Conservation (phyloP, 2,329 filamentous ascomycete species). For the Paracorniculantispora psalliotae region DNA sequence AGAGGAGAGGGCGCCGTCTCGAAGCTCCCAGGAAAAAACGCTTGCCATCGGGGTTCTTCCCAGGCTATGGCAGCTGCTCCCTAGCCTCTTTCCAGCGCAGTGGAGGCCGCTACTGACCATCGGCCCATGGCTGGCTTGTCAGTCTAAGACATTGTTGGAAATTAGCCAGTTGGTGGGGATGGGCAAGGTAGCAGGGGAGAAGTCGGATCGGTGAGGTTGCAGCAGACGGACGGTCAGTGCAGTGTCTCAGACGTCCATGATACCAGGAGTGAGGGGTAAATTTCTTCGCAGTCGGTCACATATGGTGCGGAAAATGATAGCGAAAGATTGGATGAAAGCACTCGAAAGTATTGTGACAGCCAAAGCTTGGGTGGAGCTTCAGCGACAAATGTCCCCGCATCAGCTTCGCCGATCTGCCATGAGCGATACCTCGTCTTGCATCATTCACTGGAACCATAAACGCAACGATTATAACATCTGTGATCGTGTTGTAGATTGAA, state of each 20-base stretch:
- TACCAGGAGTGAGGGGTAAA: not conserved
- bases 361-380: not conserved
- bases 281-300: too few relatives aligned
- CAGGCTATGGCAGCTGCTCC: not conserved
- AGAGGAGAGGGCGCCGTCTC: not conserved
- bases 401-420: not conserved
- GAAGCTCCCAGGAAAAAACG: not conserved
- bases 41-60: not conserved
- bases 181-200: not conserved
- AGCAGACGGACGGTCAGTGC: not conserved
- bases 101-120: conserved; percentile 6
- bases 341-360: not conserved
- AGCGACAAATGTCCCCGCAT: not conserved
- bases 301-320: not conserved
- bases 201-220: not conserved
- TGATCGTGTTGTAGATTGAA: too few relatives aligned
- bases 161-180: not conserved
- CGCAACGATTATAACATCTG: not conserved
- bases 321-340: not conserved
- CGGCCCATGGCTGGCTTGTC: not conserved
- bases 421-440: not conserved
- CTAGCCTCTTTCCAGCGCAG: not conserved
- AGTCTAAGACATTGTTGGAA: conserved; percentile 9
- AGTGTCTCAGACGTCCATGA: not conserved
- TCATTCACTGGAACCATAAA: not conserved